A percentile compares a stretch with the other conserved stretches of the same genome.
These are phyloP conservation scores for Colletotrichum tabaci DNA, from an alignment of 2,329 filamentous ascomycete species.

Conservation along the genomic window DNA sequence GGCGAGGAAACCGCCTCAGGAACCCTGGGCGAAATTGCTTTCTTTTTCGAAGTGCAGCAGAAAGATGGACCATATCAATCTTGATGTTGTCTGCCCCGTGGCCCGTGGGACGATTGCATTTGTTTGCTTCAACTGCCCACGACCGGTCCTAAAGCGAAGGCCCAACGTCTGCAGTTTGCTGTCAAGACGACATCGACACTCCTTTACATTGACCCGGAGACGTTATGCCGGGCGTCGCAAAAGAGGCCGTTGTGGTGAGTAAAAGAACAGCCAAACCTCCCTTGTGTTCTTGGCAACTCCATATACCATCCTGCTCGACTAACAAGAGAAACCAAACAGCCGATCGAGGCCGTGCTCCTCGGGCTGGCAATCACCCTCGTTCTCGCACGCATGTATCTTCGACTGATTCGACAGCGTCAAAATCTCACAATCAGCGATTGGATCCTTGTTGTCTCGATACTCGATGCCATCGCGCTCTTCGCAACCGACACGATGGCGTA, in stretches of 20 bases:
- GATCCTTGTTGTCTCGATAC: constrained; percentile 46
- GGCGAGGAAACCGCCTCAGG: too few species aligned
- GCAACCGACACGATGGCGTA: constrained; percentile 48
- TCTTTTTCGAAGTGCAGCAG: too few species aligned
- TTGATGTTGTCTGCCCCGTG: too few species aligned
- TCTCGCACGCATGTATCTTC: constrained; percentile 45
- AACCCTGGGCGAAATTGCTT: not conserved
- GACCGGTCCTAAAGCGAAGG: not conserved
- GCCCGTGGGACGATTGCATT: not conserved
- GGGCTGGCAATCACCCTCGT: constrained; percentile 45
- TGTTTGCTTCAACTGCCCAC: not conserved
- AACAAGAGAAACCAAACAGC: constrained; percentile 40
- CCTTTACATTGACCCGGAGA: not conserved
- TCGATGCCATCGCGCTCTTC: constrained; percentile 48
- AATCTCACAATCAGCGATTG: constrained; percentile 50
- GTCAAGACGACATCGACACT: not conserved
- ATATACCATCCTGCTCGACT: constrained; percentile 9
- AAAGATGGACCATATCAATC: not conserved
- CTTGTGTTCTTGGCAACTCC: not conserved
- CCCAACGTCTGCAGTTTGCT: not conserved
- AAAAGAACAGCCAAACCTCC: not conserved
- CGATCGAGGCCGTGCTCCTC: constrained; percentile 49
- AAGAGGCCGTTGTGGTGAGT: constrained; percentile 41
- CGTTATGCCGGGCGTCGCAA: constrained; percentile 37
- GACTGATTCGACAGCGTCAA: constrained; percentile 46